Conservation (phyloP, 1,284 basidiomycete genomes). For the Blastosporella zonata region DNA sequence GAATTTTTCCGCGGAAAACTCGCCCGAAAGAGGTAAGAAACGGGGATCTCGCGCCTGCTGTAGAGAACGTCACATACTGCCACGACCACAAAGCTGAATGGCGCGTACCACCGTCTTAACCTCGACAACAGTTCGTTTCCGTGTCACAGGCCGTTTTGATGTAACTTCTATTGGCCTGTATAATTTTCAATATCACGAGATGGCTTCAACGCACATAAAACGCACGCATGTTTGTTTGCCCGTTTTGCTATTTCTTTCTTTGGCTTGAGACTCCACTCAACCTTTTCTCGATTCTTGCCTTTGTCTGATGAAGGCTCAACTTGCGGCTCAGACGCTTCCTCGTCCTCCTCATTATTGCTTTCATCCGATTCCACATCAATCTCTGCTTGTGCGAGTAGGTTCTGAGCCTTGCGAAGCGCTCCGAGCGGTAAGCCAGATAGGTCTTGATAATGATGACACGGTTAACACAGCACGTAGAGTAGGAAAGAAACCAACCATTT, state of each 20-base stretch:
- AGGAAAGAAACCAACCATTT: conserved; percentile 23
- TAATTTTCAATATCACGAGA: conserved; percentile 3
- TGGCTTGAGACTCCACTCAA: conserved; percentile 37
- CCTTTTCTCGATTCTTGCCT: conserved; percentile 32
- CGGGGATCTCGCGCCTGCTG: conserved; percentile 87
- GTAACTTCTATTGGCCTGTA: conserved; percentile 79
- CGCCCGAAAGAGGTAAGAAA: conserved; percentile 78
- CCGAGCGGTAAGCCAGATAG: conserved; percentile 62
- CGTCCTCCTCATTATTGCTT: conserved; percentile 25
- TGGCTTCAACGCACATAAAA: conserved; percentile 16
- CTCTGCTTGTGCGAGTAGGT: conserved; percentile 43
- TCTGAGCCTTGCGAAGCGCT: conserved; percentile 63
- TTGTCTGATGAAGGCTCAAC: conserved; percentile 13
- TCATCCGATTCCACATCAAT: conserved; percentile 32
- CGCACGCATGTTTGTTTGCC: conserved; percentile 87
- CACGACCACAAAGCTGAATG: not conserved
- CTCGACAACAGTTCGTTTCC: conserved; percentile 76
- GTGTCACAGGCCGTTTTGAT: conserved; percentile 84
- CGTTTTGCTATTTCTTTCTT: conserved; percentile 58
- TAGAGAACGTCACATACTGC: conserved; percentile 2
- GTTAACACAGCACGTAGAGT: conserved; percentile 18
- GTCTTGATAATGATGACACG: conserved; percentile 33
- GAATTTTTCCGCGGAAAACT: conserved; percentile 69
- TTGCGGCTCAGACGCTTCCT: conserved; percentile 21
- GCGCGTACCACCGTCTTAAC: conserved; percentile 59